Base-by-base conservation (phyloP, 352 stramenopile species). In the Phytophthora hibernalis region DNA sequence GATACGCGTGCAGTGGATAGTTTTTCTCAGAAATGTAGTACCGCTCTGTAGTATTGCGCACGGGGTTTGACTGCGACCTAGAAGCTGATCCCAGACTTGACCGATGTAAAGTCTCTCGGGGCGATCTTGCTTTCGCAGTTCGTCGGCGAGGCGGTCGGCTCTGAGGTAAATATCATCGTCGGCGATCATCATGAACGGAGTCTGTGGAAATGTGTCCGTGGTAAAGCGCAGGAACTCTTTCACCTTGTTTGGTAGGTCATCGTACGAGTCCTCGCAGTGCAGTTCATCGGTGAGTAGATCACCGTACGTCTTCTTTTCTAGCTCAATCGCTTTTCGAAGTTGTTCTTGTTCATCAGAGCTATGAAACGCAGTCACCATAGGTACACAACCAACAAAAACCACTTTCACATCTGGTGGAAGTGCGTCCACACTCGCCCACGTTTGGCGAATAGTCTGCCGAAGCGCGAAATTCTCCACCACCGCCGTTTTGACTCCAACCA, bases 131-230 rank as follows among this genome's bases (percentile, higher is more conserved):
- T 59, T 38, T 16, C 31, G 42, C 3, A 77, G 30, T 3, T 62
- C 22, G 6, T 52, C 38, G 1, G 28, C 37, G 2, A 77, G 40
- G 4, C 16, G 22, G 31, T 77, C 62, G 3, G 70, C 54, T 38
- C 72, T 57, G 0, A 89, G 66, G 28, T 85, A 88, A 35, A 89
- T 76, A 44, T 88, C 79, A 40, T 89, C 79, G 48, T 89, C 80
- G 10, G 65, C 59, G 21, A 89, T 76, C 74, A 89, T 82, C n/a
- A 87, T 50, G 33, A 83, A 89, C 31, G 62, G 48, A 12, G 65
- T 58, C 9, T 50, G 38, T 12, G 58, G 16, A 15, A 57, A 72
- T 2, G 0, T 40, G 8, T 52, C 1, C 8, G 35, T 16, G 0
- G 66, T 66, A 52, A 77, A 85, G 8, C 61, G 58, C 58, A 89